Evolutionary conservation across 2,329 filamentous ascomycete genomes (phyloP).

Genomic region (Claviceps digitariae): DNA sequence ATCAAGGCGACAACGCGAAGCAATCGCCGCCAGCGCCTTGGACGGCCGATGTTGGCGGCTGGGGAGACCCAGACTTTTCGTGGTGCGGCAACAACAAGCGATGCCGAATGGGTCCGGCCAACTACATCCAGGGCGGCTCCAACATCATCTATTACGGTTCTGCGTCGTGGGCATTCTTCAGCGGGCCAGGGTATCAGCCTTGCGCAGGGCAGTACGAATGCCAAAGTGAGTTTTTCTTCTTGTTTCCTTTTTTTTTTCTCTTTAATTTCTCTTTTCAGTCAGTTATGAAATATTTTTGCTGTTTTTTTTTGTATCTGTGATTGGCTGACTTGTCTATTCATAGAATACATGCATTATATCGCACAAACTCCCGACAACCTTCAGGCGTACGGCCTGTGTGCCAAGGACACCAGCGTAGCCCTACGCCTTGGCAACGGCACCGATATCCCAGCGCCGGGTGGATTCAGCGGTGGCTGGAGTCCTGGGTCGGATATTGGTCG

Average conservation of each 20-base stretch:
- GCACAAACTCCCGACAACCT: conserved; percentile 22
- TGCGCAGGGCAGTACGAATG: conserved; percentile 13
- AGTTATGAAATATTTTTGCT: background rate
- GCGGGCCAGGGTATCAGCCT: conserved; percentile 22
- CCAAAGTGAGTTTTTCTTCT: background rate
- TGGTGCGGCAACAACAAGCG: conserved; percentile 25
- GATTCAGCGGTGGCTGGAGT: conserved; percentile 23
- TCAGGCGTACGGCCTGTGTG: conserved; percentile 28
- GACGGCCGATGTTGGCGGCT: conserved; percentile 20
- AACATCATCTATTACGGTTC: conserved; percentile 27
- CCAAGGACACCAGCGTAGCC: conserved; percentile 22
- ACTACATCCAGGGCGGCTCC: conserved; percentile 27
- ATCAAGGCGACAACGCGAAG: conserved; percentile 20
- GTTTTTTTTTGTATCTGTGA: background rate
- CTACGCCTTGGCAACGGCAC: conserved; percentile 24
- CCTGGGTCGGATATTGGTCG: conserved; percentile 23
- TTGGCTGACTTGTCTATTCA: background rate
- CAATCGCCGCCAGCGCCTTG: conserved; percentile 24
- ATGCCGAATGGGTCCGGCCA: conserved; percentile 30
- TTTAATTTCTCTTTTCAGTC: too few relatives aligned
- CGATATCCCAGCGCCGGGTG: conserved; percentile 15
- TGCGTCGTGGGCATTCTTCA: conserved; percentile 31
- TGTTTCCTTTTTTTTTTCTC: background rate
- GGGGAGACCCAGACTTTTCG: conserved; percentile 29
- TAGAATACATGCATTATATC: conserved; percentile 25